A percentile compares a stretch with the other conserved stretches of the same genome.
Conservation (phyloP, 441 rosid species). For the Theobroma grandiflorum region DNA sequence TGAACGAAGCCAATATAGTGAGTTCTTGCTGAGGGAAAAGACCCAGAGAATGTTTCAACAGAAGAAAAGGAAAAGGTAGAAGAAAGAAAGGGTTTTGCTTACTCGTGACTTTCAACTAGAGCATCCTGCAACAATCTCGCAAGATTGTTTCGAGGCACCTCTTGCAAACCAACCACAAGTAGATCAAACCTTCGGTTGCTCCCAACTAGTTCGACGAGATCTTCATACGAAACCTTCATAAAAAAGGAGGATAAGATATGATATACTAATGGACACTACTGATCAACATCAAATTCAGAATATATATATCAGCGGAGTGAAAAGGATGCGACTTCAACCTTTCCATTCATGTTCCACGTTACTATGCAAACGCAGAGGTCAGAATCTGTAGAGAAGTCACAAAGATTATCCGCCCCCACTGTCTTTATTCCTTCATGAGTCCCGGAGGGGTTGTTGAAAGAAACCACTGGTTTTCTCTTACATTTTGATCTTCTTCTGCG, state of each 20-base stretch:
- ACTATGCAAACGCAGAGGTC: conserved; percentile 65
- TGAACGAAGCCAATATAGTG: too few relatives aligned
- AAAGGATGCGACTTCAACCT: conserved; percentile 37
- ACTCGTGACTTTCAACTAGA: conserved; percentile 60
- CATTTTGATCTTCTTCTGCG: conserved; percentile 31
- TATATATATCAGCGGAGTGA: background rate
- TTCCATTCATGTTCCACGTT: conserved; percentile 93
- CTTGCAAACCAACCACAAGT: conserved; percentile 73
- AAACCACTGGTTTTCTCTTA: conserved; percentile 34
- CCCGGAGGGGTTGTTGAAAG: background rate
- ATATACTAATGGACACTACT: background rate
- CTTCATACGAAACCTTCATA: conserved; percentile 55
- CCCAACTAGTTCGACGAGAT: conserved; percentile 63
- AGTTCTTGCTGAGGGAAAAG: too few relatives aligned
- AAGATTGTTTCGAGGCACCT: conserved; percentile 61
- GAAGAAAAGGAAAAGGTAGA: too few relatives aligned
- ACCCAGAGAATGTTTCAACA: too few relatives aligned
- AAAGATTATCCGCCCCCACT: conserved; percentile 44
- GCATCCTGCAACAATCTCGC: conserved; percentile 53
- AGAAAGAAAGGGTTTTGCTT: conserved; percentile 24
- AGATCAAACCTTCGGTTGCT: conserved; percentile 62
- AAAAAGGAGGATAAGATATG: background rate
- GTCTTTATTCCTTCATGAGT: conserved; percentile 63
- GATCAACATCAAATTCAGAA: background rate
- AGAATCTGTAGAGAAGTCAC: conserved; percentile 56